A percentile compares a stretch with the other conserved stretches of the same genome.
These are phyloP conservation scores for Gossypium bickii DNA, from an alignment of 345 rosid genomes.

Conservation along the genomic window DNA sequence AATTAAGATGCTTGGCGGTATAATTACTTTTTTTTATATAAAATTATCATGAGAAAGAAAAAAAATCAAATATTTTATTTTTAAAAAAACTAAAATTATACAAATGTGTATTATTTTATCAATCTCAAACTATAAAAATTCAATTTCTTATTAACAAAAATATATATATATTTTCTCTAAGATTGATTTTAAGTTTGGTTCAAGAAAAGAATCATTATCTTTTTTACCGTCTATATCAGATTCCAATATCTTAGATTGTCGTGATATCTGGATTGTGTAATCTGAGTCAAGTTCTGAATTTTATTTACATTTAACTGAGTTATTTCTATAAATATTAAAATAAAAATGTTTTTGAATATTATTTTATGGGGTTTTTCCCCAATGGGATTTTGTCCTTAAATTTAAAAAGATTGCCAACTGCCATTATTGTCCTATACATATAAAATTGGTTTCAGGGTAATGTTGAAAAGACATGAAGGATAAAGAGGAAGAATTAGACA, in stretches of 20 bases:
- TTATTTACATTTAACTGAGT: not conserved
- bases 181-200: not conserved
- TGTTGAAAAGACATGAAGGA: not conserved
- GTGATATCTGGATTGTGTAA: not conserved
- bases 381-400: not conserved
- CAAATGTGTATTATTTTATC: no score
- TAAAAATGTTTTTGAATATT: not conserved
- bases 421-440: not conserved
- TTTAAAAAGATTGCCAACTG: not conserved
- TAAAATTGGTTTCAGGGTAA: not conserved
- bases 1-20: not conserved
- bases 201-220: not conserved
- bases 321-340: not conserved
- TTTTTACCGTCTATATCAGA: not conserved
- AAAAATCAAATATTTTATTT: not conserved
- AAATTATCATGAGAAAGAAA: no score
- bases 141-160: no score
- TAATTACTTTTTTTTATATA: no score
- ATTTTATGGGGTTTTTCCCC: no score
- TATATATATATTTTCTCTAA: not conserved
- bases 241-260: not conserved
- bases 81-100: no score
- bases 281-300: not conserved
- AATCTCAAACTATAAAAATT: no score
- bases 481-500: constrained; percentile 10